Evolutionary conservation across 148 eudicot genomes (phyloP), one percentile per base, ranked within the genome.

Genomic region (Camellia sinensis): DNA sequence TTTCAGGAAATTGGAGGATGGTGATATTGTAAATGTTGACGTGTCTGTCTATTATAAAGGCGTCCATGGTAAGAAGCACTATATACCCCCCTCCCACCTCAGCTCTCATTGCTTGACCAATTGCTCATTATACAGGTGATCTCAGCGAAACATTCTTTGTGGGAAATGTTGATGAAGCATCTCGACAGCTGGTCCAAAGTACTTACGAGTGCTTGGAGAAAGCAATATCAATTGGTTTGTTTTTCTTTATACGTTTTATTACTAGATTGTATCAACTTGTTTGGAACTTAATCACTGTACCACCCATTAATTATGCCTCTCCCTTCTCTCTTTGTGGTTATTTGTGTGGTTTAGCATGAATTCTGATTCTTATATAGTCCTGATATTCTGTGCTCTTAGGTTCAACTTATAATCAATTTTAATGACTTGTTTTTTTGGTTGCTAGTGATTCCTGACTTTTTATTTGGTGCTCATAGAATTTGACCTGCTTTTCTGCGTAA

Each of bases 181-280:
- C 94, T 64, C 83, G 71, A 76, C 86, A 87, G 85, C 80, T 95
- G 87, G 93, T 95, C 66, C 91, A 91, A 77, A 84, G 96, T 85
- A 90, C 98, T 77, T 95, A 93, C 81, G 97, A 93, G 82, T 95
- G 98, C 85, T 84, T 95, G 93, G 98, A 95, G 82, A 95, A 95
- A 82, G 98, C 97, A 79, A 95, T 95, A 82, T 84, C 97, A 65
- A 83, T 87, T 62, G 98, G 98, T 93, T 76, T 67, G 90, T 85
- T 73, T 74, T 41, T 13, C 70, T 60, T 77, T 74, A 53, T 56
- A 37, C 21, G 44, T 72, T 46, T 29, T 40, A 4, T 64, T 64
- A 6, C 41, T 29, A 22, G 9, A 64, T 60, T 19, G 4, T 21
- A 22, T 21, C 13, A 21, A 64, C 41, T 12, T 64, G 4, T 64